Evolutionary conservation across 73 alveolate genomes (phyloP).

Genomic region (Paramecium tetraurelia): DNA sequence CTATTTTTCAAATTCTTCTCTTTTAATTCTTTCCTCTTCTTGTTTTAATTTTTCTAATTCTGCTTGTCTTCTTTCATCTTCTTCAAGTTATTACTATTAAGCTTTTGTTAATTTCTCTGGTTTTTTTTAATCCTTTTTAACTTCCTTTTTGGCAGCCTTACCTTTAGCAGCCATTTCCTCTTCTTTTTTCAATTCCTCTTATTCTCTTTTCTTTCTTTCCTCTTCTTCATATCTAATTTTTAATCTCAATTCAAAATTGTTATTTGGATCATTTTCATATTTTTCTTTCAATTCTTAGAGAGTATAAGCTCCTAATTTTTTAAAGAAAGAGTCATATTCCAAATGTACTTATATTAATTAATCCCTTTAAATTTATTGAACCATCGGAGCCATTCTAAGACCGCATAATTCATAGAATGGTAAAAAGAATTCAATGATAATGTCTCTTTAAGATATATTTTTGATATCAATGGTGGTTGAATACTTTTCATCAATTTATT

Average conservation of each 20-base stretch:
- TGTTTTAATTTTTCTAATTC: conserved; percentile 49
- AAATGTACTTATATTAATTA: conserved; percentile 54
- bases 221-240: conserved; percentile 64
- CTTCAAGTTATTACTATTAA: conserved; percentile 77
- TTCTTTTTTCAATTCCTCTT: conserved; percentile 74
- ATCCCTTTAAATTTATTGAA: conserved; percentile 67
- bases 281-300: conserved; percentile 62
- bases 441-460: conserved; percentile 69
- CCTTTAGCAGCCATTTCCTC: conserved; percentile 79
- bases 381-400: conserved; percentile 81
- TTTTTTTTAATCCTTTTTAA: conserved; percentile 70
- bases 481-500: conserved; percentile 74
- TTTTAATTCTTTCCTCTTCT: conserved; percentile 69
- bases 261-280: conserved; percentile 60
- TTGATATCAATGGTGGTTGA: conserved; percentile 72
- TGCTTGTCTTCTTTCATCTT: conserved; percentile 77
- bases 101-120: conserved; percentile 75
- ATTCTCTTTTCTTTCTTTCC: conserved; percentile 76
- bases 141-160: conserved; percentile 81
- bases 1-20: conserved; percentile 75
- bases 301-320: conserved; percentile 64
- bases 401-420: conserved; percentile 81
- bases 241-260: conserved; percentile 46
- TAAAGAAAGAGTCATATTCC: conserved; percentile 62
- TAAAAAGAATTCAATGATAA: conserved; percentile 73